Percentiles rank a stretch among this genome's conserved stretches.
Evolutionary conservation across 2,329 filamentous ascomycete genomes (phyloP).

Genomic region (Talaromyces atroroseus): DNA sequence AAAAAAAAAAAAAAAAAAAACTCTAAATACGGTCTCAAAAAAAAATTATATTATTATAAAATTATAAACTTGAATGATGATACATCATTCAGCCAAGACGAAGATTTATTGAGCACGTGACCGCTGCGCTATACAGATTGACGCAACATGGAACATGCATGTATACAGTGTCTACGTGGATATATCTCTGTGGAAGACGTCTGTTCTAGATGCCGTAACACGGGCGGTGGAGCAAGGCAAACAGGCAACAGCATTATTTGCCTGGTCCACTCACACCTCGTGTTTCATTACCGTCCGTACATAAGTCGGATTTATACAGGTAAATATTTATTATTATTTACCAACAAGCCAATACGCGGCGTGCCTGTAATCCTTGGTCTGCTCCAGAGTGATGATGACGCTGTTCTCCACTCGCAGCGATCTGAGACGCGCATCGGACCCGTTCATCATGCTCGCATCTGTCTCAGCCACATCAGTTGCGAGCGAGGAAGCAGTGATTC

Average conservation of each 20-base stretch:
- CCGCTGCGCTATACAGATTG: too few species aligned
- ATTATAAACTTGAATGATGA: too few species aligned
- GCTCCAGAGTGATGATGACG: conserved; percentile 1
- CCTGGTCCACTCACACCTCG: too few species aligned
- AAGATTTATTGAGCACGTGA: too few species aligned
- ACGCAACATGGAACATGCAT: not conserved
- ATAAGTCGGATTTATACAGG: not conserved
- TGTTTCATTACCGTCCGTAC: not conserved
- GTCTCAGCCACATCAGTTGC: not conserved
- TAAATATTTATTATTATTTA: not conserved
- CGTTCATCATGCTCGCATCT: not conserved
- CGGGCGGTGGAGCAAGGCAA: not conserved
- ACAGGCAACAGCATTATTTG: not conserved
- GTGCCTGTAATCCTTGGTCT: not conserved
- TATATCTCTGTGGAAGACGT: not conserved
- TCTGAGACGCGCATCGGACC: conserved; percentile 6
- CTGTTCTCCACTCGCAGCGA: conserved; percentile 1
- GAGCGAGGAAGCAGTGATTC: too few species aligned
- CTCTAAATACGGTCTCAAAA: too few species aligned
- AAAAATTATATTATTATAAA: too few species aligned
- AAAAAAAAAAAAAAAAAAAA: too few species aligned
- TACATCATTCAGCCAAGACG: too few species aligned
- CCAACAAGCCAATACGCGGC: not conserved
- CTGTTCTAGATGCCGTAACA: not conserved
- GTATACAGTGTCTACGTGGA: not conserved